A percentile compares a stretch with the other conserved stretches of the same genome.
phyloP scores from a whole-genome alignment of 352 stramenopile genomes.

The Elongisporangium prolatum region DNA sequence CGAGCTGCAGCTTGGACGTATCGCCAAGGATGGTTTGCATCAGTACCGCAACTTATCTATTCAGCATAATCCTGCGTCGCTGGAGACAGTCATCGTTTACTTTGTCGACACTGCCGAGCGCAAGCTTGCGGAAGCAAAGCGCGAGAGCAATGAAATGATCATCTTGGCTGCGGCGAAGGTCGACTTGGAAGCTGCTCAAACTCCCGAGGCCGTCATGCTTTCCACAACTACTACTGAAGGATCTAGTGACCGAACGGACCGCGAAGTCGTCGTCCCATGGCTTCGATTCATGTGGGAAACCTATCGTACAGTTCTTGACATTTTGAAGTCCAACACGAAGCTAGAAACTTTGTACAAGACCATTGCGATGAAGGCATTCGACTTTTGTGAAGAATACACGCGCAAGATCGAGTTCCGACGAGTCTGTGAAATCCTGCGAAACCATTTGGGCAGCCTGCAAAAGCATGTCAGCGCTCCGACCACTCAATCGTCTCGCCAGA shows the following conservation, averaged over 20 bases:
- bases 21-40: conserved; percentile 98
- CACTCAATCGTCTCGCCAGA: conserved; percentile 71
- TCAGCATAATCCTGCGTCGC: conserved; percentile 92
- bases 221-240: conserved; percentile 96
- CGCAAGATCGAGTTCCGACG: conserved; percentile 95
- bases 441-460: conserved; percentile 94
- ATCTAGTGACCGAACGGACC: conserved; percentile 93
- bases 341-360: conserved; percentile 74
- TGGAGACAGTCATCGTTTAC: conserved; percentile 94
- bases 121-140: conserved; percentile 84
- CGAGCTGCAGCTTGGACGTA: conserved; percentile 89
- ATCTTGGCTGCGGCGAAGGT: conserved; percentile 80
- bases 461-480: conserved; percentile 84
- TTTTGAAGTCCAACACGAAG: conserved; percentile 96
- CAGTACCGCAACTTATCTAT: conserved; percentile 96
- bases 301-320: conserved; percentile 97
- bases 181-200: conserved; percentile 91
- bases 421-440: conserved; percentile 96
- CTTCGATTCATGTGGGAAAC: conserved; percentile 98
- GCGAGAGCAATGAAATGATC: conserved; percentile 83
- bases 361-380: conserved; percentile 77
- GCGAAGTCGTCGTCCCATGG: conserved; percentile 91
- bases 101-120: conserved; percentile 88
- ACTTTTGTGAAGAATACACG: conserved; percentile 83
- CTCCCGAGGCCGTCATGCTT: conserved; percentile 94